Evolutionary conservation across 2,329 filamentous ascomycete genomes (phyloP).

Genomic region (Penicillium sp.): DNA sequence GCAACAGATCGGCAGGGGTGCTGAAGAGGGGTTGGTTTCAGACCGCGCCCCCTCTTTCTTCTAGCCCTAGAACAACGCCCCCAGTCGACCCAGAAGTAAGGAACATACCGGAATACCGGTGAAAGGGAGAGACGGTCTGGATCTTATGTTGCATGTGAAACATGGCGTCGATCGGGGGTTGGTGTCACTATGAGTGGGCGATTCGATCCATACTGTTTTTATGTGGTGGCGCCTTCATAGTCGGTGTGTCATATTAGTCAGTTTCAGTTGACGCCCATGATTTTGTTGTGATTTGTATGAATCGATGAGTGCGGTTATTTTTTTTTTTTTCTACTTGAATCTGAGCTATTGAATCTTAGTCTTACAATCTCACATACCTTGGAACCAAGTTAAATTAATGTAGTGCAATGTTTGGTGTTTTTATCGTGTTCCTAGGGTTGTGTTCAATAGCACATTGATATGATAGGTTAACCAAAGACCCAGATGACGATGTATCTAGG

Average conservation of each 20-base stretch:
- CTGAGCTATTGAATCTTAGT: background rate
- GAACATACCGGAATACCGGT: background rate
- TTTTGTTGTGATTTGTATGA: background rate
- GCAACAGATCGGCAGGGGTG: slow-evolving; percentile 7
- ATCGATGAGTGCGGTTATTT: background rate
- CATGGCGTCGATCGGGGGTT: slow-evolving; percentile 3
- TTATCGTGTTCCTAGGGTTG: background rate
- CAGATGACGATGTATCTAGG: background rate
- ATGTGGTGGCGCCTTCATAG: slow-evolving; percentile 4
- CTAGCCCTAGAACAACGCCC: slow-evolving; percentile 5
- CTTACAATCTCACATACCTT: background rate
- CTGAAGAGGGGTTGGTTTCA: slow-evolving; percentile 5
- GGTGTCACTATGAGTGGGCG: slow-evolving; percentile 1
- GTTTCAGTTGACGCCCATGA: background rate
- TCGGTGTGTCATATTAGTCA: slow-evolving; percentile 6
- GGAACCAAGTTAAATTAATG: background rate
- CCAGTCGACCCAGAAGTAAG: slow-evolving; percentile 5
- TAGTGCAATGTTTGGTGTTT: slow-evolving; percentile 2
- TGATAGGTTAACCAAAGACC: background rate
- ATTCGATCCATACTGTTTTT: background rate
- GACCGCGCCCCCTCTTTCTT: slow-evolving; percentile 5
- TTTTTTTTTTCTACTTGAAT: background rate
- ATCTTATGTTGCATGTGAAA: background rate
- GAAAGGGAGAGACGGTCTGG: slow-evolving; percentile 1
- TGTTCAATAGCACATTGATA: background rate